Base-by-base conservation (phyloP, 805 yeast species). In the Saccharomycodes ludwigii region DNA sequence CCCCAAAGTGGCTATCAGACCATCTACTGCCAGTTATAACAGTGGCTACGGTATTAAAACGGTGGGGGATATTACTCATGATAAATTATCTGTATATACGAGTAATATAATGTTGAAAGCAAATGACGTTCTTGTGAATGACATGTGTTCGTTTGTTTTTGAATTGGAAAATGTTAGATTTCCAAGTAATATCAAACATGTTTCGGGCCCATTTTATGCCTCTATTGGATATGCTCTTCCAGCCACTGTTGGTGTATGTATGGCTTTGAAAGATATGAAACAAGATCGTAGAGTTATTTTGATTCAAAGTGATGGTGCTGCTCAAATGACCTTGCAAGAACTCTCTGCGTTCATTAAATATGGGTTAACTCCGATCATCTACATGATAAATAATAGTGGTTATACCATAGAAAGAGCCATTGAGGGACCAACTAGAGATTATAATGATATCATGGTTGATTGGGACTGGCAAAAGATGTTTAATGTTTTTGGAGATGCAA, bases 251-350 rank as follows among this genome's bases (percentile, higher is more conserved):
- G 96, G 96, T 30, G 79, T 76, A 17, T 74, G 82, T 13, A 58
- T 81, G 34, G 95, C 88, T 1, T 60, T 69, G 56, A 63, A 66
- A 31, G 93, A 80, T 46, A 48, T 44, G 9, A 44, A 46, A 24
- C 48, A 47, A 22, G 31, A 45, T 3, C 66, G 75, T 20, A 68
- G 94, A 44, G 63, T 85, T 28, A 62, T 83, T 14, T 60, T 85
- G 16, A 58, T 83, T 12, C 85, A 81, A 61, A 95, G 96, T 34
- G 96, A 86, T 52, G 96, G 96, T 1, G 76, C 94, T 3, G 88
- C 95, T 2, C 94, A 83, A 60, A 81, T 86, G 94, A 84, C 95
- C 4, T 64, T 79, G 34, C 95, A 86, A 63, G 96, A 86, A 49
- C 54, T 76, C 30, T 71, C 83, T 1, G 65, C 82, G 2, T 71